Conservation (phyloP, 768 basidiomycete species). For the Obba rivulosa region DNA sequence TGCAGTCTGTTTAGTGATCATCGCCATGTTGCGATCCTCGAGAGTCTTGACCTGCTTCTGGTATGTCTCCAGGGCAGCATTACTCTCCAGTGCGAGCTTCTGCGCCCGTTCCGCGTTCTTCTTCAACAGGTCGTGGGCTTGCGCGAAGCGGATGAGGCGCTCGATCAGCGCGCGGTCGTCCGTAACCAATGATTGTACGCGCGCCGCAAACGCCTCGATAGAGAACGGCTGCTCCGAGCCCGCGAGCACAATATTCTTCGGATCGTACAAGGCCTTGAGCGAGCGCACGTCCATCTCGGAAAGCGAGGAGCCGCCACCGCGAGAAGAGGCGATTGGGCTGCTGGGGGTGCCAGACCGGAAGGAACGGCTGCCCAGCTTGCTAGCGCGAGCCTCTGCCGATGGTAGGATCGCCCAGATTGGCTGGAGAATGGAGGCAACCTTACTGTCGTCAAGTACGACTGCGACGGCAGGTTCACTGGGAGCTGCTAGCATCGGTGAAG, state of each 20-base stretch:
- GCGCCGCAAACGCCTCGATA: slow-evolving; percentile 68
- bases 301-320: slow-evolving; percentile 45
- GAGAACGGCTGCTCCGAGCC: slow-evolving; percentile 38
- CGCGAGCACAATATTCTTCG: slow-evolving; percentile 13
- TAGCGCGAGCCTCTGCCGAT: slow-evolving; percentile 74
- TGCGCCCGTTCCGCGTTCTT: slow-evolving; percentile 89
- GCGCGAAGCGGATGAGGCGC: slow-evolving; percentile 76
- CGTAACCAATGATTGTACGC: slow-evolving; percentile 75
- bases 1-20: slow-evolving; percentile 46
- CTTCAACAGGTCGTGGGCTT: slow-evolving; percentile 87
- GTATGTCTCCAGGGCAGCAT: slow-evolving; percentile 77
- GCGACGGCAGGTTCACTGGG: too few relatives aligned
- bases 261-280: slow-evolving; percentile 75
- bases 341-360: slow-evolving; percentile 34
- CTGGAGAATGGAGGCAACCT: slow-evolving; percentile 56
- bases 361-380: slow-evolving; percentile 47
- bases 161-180: slow-evolving; percentile 86
- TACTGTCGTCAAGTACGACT: slow-evolving; percentile 7
- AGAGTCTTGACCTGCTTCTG: slow-evolving; percentile 81
- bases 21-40: slow-evolving; percentile 63
- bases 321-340: slow-evolving; percentile 22
- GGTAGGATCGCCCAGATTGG: slow-evolving; percentile 81
- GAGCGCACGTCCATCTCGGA: slow-evolving; percentile 85
- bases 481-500: too few relatives aligned
- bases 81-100: slow-evolving; percentile 83